Evolutionary conservation across 257 asterid genomes (phyloP).

Genomic region (Plantago elongata): DNA sequence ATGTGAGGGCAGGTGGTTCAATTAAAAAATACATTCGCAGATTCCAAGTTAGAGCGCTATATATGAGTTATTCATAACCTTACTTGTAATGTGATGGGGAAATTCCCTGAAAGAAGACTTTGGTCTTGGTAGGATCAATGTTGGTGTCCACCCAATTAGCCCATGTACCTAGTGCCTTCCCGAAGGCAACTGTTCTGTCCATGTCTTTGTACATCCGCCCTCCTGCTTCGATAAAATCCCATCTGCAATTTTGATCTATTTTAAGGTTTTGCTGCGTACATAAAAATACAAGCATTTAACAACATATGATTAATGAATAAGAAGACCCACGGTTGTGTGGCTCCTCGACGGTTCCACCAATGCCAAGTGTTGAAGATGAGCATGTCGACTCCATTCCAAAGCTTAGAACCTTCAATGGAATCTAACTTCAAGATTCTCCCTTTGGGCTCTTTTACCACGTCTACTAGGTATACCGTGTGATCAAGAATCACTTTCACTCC

Average conservation of each 20-base stretch:
- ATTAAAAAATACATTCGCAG: no score
- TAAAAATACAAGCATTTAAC: neutral
- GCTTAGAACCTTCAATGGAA: conserved; percentile 56
- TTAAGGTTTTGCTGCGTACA: neutral
- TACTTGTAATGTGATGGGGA: conserved; percentile 96
- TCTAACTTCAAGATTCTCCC: conserved; percentile 62
- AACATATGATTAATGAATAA: neutral
- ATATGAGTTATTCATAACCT: conserved; percentile 4
- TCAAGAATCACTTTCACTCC: conserved; percentile 60
- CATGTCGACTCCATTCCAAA: conserved; percentile 60
- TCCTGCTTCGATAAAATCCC: conserved; percentile 71
- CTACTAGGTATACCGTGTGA: conserved; percentile 61
- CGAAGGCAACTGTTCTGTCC: conserved; percentile 76
- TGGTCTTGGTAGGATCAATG: conserved; percentile 55
- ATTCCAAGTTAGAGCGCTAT: neutral
- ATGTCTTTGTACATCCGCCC: conserved; percentile 61
- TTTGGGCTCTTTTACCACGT: conserved; percentile 39
- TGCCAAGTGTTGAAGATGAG: conserved; percentile 86
- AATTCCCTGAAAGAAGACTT: conserved; percentile 83
- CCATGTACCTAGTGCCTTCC: conserved; percentile 74
- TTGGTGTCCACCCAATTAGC: conserved; percentile 76
- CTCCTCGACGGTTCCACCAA: conserved; percentile 86
- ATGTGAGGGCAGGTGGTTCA: neutral
- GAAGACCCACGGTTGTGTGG: conserved; percentile 58
- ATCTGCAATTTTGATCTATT: conserved; percentile 29